A percentile compares a stretch with the other conserved stretches of the same genome.
phyloP scores from a whole-genome alignment of 192 early-diverging fungal species.

The Linnemannia hyalina region DNA sequence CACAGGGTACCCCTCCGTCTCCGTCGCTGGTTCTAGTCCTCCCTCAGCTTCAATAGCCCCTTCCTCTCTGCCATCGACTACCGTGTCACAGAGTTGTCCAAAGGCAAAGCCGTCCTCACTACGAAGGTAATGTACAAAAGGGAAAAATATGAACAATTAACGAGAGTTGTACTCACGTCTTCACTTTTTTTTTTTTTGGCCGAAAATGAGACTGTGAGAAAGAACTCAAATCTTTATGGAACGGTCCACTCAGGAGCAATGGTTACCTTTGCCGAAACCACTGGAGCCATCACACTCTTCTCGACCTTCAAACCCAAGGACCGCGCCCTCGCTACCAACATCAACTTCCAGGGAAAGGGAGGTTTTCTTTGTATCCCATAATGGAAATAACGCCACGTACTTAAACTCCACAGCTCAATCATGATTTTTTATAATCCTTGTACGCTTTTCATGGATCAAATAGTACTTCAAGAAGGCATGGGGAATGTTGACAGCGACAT shows the following conservation, averaged over 20 bases:
- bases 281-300: constrained; percentile 60
- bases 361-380: too few relatives aligned
- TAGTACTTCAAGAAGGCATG: constrained; percentile 32
- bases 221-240: constrained; percentile 59
- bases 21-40: constrained; percentile 21
- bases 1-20: constrained; percentile 16
- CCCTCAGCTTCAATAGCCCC: constrained; percentile 23
- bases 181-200: background rate
- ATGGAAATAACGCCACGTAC: background rate
- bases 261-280: constrained; percentile 64
- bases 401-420: background rate
- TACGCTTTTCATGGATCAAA: background rate
- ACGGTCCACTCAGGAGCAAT: constrained; percentile 64
- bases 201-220: constrained; percentile 53
- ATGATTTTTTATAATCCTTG: background rate
- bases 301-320: constrained; percentile 59
- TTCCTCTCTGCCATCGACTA: constrained; percentile 19
- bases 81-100: constrained; percentile 25
- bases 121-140: constrained; percentile 13
- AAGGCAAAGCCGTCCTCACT: constrained; percentile 19
- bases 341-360: constrained; percentile 21
- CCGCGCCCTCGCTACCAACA: constrained; percentile 56
- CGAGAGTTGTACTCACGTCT: background rate
- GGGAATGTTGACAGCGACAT: constrained; percentile 32
- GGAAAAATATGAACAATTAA: background rate